Percentiles rank a stretch among this genome's conserved stretches.
phyloP scores from a whole-genome alignment of 1,139 yeast species.

The Debaryomyces psychrophilus region DNA sequence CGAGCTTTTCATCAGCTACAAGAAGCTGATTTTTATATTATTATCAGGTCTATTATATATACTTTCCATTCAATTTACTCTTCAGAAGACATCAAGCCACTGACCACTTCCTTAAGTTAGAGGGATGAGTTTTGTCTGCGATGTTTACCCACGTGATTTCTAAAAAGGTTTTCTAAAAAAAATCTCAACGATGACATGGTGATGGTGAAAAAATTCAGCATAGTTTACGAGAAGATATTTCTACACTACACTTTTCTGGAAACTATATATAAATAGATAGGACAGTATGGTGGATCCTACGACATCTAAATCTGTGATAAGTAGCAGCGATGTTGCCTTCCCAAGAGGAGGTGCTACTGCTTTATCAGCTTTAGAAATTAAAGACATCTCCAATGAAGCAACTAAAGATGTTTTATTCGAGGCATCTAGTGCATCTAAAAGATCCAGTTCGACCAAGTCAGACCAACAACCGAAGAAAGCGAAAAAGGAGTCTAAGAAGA shows the following conservation, averaged over 20 bases:
- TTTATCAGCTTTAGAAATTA: constrained; percentile 85
- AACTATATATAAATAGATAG: constrained; percentile 3
- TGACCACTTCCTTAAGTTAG: neutral
- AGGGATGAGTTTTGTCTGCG: neutral
- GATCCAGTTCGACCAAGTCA: constrained; percentile 29
- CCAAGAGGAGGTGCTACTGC: constrained; percentile 96
- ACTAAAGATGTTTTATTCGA: constrained; percentile 83
- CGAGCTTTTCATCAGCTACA: too few species aligned
- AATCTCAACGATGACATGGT: constrained; percentile 9
- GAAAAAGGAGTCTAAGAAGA: constrained; percentile 41
- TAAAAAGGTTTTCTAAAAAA: constrained; percentile 4
- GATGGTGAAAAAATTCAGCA: constrained; percentile 2
- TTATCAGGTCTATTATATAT: too few species aligned
- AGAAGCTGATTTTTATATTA: too few species aligned
- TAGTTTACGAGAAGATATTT: neutral
- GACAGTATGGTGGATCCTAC: constrained; percentile 21
- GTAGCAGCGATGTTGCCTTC: constrained; percentile 69
- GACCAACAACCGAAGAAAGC: constrained; percentile 31
- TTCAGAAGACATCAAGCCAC: too few species aligned
- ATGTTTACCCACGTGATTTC: constrained; percentile 4
- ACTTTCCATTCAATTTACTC: too few species aligned
- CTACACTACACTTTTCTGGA: neutral
- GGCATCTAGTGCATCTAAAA: constrained; percentile 37
- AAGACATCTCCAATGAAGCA: constrained; percentile 92
- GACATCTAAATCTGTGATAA: constrained; percentile 23